Percentiles rank a stretch among this genome's conserved stretches.
phyloP scores from a whole-genome alignment of 768 basidiomycete genomes.

The Tricholoma sp. region DNA sequence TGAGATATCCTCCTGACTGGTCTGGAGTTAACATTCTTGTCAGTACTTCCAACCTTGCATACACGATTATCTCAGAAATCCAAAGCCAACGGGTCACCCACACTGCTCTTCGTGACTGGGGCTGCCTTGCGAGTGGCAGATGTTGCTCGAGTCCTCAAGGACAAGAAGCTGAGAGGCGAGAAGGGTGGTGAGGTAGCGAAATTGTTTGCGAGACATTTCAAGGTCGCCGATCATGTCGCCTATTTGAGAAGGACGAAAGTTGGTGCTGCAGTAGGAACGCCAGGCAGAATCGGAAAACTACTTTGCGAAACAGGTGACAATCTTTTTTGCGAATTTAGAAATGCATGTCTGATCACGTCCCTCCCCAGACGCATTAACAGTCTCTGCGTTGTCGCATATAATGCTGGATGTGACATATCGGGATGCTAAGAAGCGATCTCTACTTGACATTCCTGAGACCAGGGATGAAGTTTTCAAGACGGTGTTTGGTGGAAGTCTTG shows the following conservation, averaged over 20 bases:
- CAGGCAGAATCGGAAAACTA: constrained; percentile 85
- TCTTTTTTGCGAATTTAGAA: background rate
- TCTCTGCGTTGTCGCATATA: constrained; percentile 77
- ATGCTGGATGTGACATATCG: constrained; percentile 71
- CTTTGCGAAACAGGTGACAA: constrained; percentile 61
- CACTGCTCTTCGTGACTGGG: constrained; percentile 76
- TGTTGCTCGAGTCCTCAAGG: constrained; percentile 68
- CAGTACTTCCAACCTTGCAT: constrained; percentile 64
- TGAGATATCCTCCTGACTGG: background rate
- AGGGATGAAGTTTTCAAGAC: constrained; percentile 76
- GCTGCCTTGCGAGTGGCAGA: constrained; percentile 94
- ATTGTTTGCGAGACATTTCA: constrained; percentile 94
- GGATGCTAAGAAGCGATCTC: constrained; percentile 69
- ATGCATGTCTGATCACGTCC: constrained; percentile 2
- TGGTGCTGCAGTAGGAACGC: constrained; percentile 87
- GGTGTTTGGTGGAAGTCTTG: constrained; percentile 57
- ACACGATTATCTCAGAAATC: constrained; percentile 70
- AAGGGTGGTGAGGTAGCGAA: constrained; percentile 92
- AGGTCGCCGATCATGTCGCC: constrained; percentile 78
- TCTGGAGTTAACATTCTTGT: background rate
- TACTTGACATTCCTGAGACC: constrained; percentile 82
- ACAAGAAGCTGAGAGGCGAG: constrained; percentile 64
- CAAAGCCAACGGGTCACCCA: constrained; percentile 79
- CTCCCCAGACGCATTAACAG: constrained; percentile 57
- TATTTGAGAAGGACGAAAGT: constrained; percentile 85